These are phyloP conservation scores for Domatiomyces globalis DNA, from an alignment of 2,329 filamentous ascomycete species.

Conservation along the genomic window DNA sequence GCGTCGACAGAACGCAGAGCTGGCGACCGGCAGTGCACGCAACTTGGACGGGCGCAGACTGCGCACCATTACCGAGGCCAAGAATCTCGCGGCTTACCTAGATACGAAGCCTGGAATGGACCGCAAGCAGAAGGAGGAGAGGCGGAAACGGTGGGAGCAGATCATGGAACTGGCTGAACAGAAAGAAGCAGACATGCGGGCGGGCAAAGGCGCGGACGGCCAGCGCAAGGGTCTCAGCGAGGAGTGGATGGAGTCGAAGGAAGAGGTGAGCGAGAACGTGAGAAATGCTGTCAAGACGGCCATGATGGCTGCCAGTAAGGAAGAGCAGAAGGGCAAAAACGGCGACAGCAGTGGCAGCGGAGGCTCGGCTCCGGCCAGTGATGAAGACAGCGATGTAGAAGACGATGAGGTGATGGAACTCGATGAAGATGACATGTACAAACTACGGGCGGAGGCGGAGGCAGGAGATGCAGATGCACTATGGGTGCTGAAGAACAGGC, in stretches of 20 bases:
- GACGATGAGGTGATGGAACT: slow-evolving; percentile 19
- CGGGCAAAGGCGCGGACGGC: slow-evolving; percentile 39
- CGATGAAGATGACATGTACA: slow-evolving; percentile 14
- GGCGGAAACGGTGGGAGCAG: slow-evolving; percentile 71
- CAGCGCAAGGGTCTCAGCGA: slow-evolving; percentile 54
- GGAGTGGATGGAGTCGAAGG: slow-evolving; percentile 90
- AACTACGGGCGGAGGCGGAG: slow-evolving; percentile 15
- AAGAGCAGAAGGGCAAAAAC: slow-evolving; percentile 26
- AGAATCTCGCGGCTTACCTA: slow-evolving; percentile 85
- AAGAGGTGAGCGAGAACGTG: slow-evolving; percentile 74
- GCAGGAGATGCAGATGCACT: slow-evolving; percentile 17
- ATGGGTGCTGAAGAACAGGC: slow-evolving; percentile 18
- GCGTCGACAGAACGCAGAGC: slow-evolving; percentile 55
- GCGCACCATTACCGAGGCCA: slow-evolving; percentile 87
- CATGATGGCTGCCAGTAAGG: slow-evolving; percentile 45
- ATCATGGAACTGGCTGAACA: slow-evolving; percentile 74
- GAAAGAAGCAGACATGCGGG: slow-evolving; percentile 67
- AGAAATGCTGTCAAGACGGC: slow-evolving; percentile 61
- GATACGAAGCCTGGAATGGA: slow-evolving; percentile 97
- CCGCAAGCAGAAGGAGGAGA: slow-evolving; percentile 75
- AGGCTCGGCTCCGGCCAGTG: slow-evolving; percentile 24
- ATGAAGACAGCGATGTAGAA: slow-evolving; percentile 24
- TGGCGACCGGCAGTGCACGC: slow-evolving; percentile 55
- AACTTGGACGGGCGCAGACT: slow-evolving; percentile 84
- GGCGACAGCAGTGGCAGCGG: slow-evolving; percentile 25